These are phyloP conservation scores for Colletotrichum destructivum DNA, from an alignment of 2,329 filamentous ascomycete species.

Conservation along the genomic window DNA sequence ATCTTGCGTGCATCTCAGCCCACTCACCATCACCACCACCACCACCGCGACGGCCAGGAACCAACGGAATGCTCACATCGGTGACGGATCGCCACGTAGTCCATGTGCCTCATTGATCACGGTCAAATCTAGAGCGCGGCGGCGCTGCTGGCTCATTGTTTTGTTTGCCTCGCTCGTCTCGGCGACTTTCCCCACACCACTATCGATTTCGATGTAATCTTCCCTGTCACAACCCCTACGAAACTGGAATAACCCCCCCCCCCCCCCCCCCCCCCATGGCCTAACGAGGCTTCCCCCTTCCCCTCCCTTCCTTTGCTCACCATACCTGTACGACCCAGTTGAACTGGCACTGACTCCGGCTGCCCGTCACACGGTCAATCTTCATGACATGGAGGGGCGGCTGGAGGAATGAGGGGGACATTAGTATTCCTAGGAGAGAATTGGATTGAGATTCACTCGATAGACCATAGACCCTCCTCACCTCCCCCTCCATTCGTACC, in stretches of 20 bases:
- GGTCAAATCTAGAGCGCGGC: neutral
- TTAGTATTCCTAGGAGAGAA: neutral
- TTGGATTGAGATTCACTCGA: conserved; percentile 11
- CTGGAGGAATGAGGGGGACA: neutral
- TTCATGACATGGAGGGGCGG: conserved; percentile 24
- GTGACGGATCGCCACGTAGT: neutral
- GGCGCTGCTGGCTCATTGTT: conserved; percentile 8
- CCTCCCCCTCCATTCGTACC: conserved; percentile 26
- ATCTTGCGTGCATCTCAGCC: conserved; percentile 40
- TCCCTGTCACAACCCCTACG: conserved; percentile 37
- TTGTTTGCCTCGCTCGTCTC: conserved; percentile 12
- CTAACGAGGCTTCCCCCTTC: neutral
- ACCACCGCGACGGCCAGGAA: no score
- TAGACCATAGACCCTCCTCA: conserved; percentile 15
- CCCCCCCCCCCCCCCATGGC: conserved; percentile 17
- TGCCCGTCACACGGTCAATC: conserved; percentile 41
- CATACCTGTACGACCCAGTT: conserved; percentile 7
- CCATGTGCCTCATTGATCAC: neutral
- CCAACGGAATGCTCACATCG: conserved; percentile 2
- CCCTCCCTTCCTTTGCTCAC: neutral
- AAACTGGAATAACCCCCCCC: conserved; percentile 35
- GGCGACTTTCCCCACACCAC: conserved; percentile 37
- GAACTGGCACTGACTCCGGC: conserved; percentile 34
- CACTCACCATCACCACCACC: conserved; percentile 2
- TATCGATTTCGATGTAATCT: conserved; percentile 42